These are phyloP conservation scores for Viridothelium virens DNA, from an alignment of 495 filamentous ascomycete genomes.

Conservation along the genomic window DNA sequence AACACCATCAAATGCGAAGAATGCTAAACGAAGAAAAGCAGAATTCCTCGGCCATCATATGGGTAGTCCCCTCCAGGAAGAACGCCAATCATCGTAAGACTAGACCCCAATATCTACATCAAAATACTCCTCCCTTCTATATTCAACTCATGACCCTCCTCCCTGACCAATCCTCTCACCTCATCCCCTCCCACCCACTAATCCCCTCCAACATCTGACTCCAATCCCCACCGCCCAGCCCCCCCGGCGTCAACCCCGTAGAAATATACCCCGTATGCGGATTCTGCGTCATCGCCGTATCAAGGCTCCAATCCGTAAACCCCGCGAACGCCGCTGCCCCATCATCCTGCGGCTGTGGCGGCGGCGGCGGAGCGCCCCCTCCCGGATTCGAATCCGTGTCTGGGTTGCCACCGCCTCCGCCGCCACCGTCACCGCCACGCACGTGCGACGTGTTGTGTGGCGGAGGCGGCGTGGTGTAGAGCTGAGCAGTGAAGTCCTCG, in stretches of 20 bases:
- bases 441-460: background rate
- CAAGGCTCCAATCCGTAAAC: background rate
- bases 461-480: background rate
- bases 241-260: background rate
- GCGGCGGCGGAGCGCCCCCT: background rate
- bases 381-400: background rate
- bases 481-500: background rate
- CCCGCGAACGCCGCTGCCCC: background rate
- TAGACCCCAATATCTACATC: background rate
- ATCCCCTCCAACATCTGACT: conserved; percentile 10
- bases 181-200: conserved; percentile 8
- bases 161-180: background rate
- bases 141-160: background rate
- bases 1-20: background rate
- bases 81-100: background rate
- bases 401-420: background rate
- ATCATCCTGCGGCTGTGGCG: background rate
- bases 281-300: background rate
- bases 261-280: background rate
- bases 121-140: no score
- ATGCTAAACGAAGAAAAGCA: no score
- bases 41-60: no score
- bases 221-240: background rate
- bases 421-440: background rate
- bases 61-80: no score